Evolutionary conservation across 106 monocot genomes (phyloP), one percentile per base, ranked within the genome.

Genomic region (Dendrobium officinale): DNA sequence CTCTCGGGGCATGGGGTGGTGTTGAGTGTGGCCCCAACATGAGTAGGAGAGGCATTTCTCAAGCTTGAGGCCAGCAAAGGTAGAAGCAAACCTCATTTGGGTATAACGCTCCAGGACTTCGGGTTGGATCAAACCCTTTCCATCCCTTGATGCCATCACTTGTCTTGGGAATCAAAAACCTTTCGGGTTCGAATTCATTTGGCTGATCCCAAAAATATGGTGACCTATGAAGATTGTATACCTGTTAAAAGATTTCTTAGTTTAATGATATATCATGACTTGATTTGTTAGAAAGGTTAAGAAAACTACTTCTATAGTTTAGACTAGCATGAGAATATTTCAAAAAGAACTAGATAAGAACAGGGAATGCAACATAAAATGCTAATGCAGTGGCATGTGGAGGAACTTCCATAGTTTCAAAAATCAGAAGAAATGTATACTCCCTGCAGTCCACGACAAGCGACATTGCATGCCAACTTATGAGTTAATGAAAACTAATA

Each of bases 151-250:
- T 88, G 0, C 84, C 86, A 66, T 93, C 89, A 56, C 85, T 91
- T 41, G 43, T 79, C 75, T 95, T 92, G n/a, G 87, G 78, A 79
- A 80, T 79, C 73, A 92, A 83, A 80, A 98, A 98, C 45, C 98
- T 90, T 88, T 98, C 95, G 37, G 98, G 98, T 67, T 95, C 89
- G 79, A 98, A 98, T 64, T 98, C 95, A 83, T 95, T 64, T 31
- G 98, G 94, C 24, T 73, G 79, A 42, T 98, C 98, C 94, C 98
- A 98, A 68, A 87, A 91, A 78, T 98, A 93, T 22, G 98, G 98
- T 54, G 98, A 98, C 68, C 98, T 88, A 55, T 95, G 95, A 37
- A 98, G 89, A 85, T 98, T 98, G 85, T 86, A 98, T 26, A 98
- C 88, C 98, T 98, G 82, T 42, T 78, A 76, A 51, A 43, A 48